Evolutionary conservation across 345 rosid species (phyloP).

Genomic region (Arabidopsis arenosa): DNA sequence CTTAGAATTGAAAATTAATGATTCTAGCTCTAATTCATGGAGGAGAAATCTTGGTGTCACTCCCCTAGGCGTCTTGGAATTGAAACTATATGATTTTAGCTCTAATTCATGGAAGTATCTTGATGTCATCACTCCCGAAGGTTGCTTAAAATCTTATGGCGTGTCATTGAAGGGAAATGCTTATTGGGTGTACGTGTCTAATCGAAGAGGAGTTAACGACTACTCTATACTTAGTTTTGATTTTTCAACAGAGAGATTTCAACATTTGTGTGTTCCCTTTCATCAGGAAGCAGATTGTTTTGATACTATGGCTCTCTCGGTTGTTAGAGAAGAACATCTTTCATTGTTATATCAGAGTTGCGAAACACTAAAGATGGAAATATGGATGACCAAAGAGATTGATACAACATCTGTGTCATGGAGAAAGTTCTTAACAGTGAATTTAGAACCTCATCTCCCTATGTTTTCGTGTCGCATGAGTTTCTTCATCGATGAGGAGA

Average conservation of each 20-base stretch:
- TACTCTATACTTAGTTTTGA: not conserved
- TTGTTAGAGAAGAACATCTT: not conserved
- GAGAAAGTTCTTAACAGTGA: not conserved
- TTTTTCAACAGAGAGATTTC: not conserved
- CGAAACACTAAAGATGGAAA: not conserved
- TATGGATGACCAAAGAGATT: not conserved
- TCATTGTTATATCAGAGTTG: not conserved
- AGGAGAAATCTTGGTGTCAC: not conserved
- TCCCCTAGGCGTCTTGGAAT: not conserved
- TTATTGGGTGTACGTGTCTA: not conserved
- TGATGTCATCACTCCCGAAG: not conserved
- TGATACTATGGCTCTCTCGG: not conserved
- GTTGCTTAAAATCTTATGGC: not conserved
- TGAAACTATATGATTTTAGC: not conserved
- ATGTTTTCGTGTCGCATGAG: not conserved
- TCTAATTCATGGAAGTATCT: not conserved
- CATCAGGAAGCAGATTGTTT: not conserved
- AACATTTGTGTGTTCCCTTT: not conserved
- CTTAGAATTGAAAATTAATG: not conserved
- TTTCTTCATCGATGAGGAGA: not conserved
- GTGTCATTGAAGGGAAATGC: not conserved
- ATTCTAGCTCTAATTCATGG: not conserved
- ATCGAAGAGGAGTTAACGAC: not conserved
- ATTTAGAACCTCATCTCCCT: not conserved
- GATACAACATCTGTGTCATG: not conserved